Percentiles rank a stretch among this genome's conserved stretches.
Evolutionary conservation across 2,329 filamentous ascomycete species (phyloP).

Genomic region (Penicillium sp.): DNA sequence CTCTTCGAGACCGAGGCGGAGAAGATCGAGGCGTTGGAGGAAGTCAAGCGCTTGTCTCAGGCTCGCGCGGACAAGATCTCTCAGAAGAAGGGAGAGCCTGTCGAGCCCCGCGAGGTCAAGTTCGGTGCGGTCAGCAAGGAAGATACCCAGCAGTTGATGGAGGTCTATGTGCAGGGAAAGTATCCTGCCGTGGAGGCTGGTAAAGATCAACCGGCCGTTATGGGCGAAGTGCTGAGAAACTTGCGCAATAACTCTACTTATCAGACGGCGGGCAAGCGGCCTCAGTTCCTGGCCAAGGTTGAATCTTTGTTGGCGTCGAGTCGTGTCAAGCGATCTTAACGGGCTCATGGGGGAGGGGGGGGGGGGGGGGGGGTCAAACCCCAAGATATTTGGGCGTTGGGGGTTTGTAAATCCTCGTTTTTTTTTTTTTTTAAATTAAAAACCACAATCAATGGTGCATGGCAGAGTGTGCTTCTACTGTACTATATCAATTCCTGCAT

Average conservation of each 20-base stretch:
- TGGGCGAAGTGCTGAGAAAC: slow-evolving; percentile 31
- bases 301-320: slow-evolving; percentile 29
- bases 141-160: slow-evolving; percentile 25
- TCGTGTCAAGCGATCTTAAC: slow-evolving; percentile 24
- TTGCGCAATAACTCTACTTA: slow-evolving; percentile 40
- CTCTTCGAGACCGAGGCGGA: slow-evolving; percentile 35
- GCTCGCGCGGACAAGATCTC: slow-evolving; percentile 30
- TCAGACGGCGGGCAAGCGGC: slow-evolving; percentile 30
- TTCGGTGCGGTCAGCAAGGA: slow-evolving; percentile 24
- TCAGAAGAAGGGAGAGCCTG: slow-evolving; percentile 33
- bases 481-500: slow-evolving; percentile 4
- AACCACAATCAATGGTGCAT: too few relatives aligned
- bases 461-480: too few relatives aligned
- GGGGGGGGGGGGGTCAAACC: too few relatives aligned
- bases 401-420: too few relatives aligned
- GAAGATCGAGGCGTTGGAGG: slow-evolving; percentile 30
- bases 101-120: slow-evolving; percentile 28
- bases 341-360: not conserved
- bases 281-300: slow-evolving; percentile 35
- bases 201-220: slow-evolving; percentile 21
- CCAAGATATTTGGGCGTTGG: too few relatives aligned
- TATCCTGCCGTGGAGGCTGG: slow-evolving; percentile 22
- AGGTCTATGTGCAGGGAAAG: slow-evolving; percentile 29
- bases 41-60: slow-evolving; percentile 31
- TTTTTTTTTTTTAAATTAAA: too few relatives aligned